Percentiles rank a stretch among this genome's conserved stretches.
phyloP scores from a whole-genome alignment of 2,329 filamentous ascomycete genomes.

The Penicillium sp. region DNA sequence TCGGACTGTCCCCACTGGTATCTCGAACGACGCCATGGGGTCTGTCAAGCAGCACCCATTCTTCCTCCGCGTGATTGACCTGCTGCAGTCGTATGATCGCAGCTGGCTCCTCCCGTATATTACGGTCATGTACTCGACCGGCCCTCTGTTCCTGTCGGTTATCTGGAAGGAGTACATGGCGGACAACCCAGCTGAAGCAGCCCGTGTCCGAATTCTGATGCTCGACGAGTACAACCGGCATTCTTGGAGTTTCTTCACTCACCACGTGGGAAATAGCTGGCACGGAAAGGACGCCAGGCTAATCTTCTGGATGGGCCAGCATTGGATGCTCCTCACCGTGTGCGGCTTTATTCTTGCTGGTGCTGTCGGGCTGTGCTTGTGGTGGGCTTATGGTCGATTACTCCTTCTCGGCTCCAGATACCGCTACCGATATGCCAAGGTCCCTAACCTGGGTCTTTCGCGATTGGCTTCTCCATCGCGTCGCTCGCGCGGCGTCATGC shows the following conservation, averaged over 20 bases:
- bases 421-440: conserved; percentile 44
- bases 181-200: conserved; percentile 43
- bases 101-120: conserved; percentile 74
- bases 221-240: conserved; percentile 71
- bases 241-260: conserved; percentile 74
- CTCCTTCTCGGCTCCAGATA: conserved; percentile 47
- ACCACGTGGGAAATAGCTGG: conserved; percentile 69
- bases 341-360: conserved; percentile 56
- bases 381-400: conserved; percentile 57
- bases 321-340: conserved; percentile 61
- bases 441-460: conserved; percentile 33
- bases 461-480: conserved; percentile 41
- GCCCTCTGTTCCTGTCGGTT: conserved; percentile 75
- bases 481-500: conserved; percentile 39
- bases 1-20: conserved; percentile 74
- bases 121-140: conserved; percentile 79
- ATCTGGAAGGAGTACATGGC: conserved; percentile 76
- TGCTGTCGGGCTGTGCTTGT: conserved; percentile 53
- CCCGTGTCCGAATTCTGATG: conserved; percentile 71
- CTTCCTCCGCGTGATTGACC: conserved; percentile 71
- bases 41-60: conserved; percentile 74
- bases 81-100: conserved; percentile 69
- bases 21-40: conserved; percentile 82
- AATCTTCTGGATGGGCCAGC: conserved; percentile 67
- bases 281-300: conserved; percentile 66